phyloP scores from a whole-genome alignment of 2,329 filamentous ascomycete species.

The Cucurbitaria berberidis region DNA sequence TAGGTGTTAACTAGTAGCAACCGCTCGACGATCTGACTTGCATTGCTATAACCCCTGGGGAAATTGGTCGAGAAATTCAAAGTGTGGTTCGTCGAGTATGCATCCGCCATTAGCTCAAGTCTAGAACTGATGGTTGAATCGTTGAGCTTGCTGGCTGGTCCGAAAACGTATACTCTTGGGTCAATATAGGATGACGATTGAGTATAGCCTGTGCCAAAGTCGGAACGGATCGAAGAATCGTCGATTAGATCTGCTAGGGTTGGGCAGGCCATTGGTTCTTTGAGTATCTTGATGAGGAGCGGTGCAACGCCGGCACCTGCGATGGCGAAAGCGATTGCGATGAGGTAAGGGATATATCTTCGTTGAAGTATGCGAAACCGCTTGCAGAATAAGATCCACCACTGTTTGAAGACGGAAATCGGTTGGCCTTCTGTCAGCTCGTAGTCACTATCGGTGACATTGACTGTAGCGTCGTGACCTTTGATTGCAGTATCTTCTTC shows the following conservation, averaged over 20 bases:
- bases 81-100: constrained; percentile 43
- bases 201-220: constrained; percentile 20
- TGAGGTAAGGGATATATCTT: constrained; percentile 75
- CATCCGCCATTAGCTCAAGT: constrained; percentile 19
- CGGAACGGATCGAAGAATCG: constrained; percentile 15
- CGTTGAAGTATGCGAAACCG: constrained; percentile 74
- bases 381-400: constrained; percentile 75
- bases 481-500: constrained; percentile 21
- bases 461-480: constrained; percentile 1
- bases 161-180: constrained; percentile 17
- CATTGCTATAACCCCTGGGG: constrained; percentile 23
- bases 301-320: constrained; percentile 77
- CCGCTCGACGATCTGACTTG: constrained; percentile 20
- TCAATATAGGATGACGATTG: not conserved
- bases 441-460: constrained; percentile 12
- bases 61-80: not conserved
- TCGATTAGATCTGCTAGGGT: constrained; percentile 25
- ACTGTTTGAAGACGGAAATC: constrained; percentile 72
- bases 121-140: constrained; percentile 1
- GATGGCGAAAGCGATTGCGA: constrained; percentile 77
- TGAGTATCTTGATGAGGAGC: constrained; percentile 69
- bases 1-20: constrained; percentile 66
- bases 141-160: constrained; percentile 20
- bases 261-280: constrained; percentile 52
- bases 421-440: constrained; percentile 68